phyloP scores from a whole-genome alignment of 352 stramenopile genomes.

The Poterioochromonas sp. region DNA sequence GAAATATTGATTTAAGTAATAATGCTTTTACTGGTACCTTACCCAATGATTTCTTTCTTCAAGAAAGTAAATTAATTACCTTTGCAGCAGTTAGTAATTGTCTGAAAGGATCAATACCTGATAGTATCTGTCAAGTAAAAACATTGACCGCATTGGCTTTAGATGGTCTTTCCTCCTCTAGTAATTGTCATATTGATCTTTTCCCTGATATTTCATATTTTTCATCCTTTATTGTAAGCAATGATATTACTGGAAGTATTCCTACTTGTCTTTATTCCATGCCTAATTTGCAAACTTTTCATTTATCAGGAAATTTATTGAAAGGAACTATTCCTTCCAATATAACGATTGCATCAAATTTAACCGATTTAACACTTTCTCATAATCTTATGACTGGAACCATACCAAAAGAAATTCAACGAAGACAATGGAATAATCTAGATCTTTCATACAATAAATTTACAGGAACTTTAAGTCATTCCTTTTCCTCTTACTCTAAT shows the following conservation, averaged over 20 bases:
- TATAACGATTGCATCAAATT: neutral
- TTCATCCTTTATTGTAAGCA: neutral
- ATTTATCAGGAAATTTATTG: neutral
- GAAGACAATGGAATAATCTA: neutral
- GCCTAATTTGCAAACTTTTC: neutral
- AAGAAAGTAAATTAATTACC: neutral
- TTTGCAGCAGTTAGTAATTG: conserved; percentile 9
- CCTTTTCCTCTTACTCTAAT: neutral
- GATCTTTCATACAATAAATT: neutral
- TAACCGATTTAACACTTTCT: neutral
- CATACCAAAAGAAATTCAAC: neutral
- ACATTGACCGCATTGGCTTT: neutral
- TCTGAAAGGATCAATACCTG: neutral
- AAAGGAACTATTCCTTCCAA: neutral
- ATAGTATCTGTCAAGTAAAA: neutral
- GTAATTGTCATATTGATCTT: neutral
- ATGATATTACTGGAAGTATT: neutral
- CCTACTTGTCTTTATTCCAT: neutral
- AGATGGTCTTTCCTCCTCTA: neutral
- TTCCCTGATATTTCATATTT: neutral
- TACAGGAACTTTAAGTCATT: neutral
- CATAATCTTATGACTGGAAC: neutral
- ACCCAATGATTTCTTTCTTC: neutral
- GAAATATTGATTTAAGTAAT: neutral
- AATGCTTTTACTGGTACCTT: neutral